phyloP scores from a whole-genome alignment of 2,329 filamentous ascomycete species.

The Coleophoma eucalyptorum region DNA sequence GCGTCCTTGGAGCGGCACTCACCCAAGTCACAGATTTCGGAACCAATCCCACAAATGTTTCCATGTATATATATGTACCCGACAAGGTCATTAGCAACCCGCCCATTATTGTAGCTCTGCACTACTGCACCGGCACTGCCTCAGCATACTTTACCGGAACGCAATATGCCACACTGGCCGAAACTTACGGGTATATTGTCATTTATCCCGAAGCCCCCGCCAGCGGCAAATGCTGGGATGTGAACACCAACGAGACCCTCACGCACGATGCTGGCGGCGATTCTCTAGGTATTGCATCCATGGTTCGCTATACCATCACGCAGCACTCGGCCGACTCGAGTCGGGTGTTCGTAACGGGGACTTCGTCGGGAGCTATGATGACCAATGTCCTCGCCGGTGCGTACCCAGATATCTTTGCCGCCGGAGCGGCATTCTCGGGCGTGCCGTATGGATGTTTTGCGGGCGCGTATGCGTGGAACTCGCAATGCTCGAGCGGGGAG shows the following conservation, averaged over 20 bases:
- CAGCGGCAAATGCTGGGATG: conserved; percentile 53
- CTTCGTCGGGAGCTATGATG: conserved; percentile 46
- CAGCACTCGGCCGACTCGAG: conserved; percentile 47
- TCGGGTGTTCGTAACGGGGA: conserved; percentile 51
- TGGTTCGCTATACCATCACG: conserved; percentile 51
- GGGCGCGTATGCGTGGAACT: conserved; percentile 44
- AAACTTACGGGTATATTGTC: conserved; percentile 52
- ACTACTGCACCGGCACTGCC: conserved; percentile 34
- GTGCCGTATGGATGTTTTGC: conserved; percentile 40
- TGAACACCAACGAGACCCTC: conserved; percentile 44
- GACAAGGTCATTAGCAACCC: background rate
- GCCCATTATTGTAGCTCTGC: conserved; percentile 13
- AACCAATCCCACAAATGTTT: conserved; percentile 6
- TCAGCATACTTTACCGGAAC: conserved; percentile 17
- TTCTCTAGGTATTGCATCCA: conserved; percentile 52
- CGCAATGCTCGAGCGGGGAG: conserved; percentile 36
- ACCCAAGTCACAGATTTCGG: conserved; percentile 12
- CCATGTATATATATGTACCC: conserved; percentile 15
- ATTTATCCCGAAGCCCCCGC: conserved; percentile 53
- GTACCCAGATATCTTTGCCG: conserved; percentile 44
- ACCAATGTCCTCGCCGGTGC: conserved; percentile 43
- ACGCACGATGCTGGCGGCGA: conserved; percentile 54
- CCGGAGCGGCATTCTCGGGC: conserved; percentile 39
- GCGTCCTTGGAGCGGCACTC: conserved; percentile 6
- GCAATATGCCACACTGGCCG: conserved; percentile 48